These are phyloP conservation scores for Corylus heterophylla DNA, from an alignment of 306 rosid species.

Conservation along the genomic window DNA sequence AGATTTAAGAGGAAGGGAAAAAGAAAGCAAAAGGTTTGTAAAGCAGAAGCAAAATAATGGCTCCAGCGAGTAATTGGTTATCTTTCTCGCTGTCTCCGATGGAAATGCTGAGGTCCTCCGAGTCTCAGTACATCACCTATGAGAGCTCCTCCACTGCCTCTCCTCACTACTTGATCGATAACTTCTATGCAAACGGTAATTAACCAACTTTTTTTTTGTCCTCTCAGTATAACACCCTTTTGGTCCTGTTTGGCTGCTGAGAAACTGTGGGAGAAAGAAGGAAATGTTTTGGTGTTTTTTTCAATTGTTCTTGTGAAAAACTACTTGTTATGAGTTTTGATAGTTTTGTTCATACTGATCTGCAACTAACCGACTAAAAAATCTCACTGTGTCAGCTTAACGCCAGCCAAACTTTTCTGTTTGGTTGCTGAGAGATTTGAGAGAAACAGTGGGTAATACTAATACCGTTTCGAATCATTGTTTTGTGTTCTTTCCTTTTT, in stretches of 20 bases:
- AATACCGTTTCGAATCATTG: background rate
- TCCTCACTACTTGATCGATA: conserved; percentile 70
- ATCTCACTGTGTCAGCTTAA: conserved; percentile 14
- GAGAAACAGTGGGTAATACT: background rate
- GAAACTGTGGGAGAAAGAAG: background rate
- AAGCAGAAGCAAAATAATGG: conserved; percentile 40
- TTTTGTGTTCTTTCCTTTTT: background rate
- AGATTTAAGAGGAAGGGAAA: background rate
- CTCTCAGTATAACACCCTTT: background rate
- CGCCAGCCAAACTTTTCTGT: conserved; percentile 1
- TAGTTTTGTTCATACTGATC: background rate
- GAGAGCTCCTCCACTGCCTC: conserved; percentile 56
- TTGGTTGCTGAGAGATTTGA: conserved; percentile 26
- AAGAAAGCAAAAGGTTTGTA: background rate
- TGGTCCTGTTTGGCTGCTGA: conserved; percentile 25
- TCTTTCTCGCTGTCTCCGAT: conserved; percentile 87
- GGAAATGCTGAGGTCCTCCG: conserved; percentile 74
- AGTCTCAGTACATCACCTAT: conserved; percentile 54
- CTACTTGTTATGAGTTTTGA: background rate
- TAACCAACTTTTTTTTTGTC: background rate
- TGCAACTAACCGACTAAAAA: conserved; percentile 13
- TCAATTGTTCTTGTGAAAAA: background rate
- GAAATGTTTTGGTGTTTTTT: background rate
- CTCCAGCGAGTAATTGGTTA: conserved; percentile 81
- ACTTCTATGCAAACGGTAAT: conserved; percentile 62